Percentiles rank a stretch among this genome's conserved stretches.
Conservation (phyloP, 2,329 filamentous ascomycete species). For the Botrytis medusae region DNA sequence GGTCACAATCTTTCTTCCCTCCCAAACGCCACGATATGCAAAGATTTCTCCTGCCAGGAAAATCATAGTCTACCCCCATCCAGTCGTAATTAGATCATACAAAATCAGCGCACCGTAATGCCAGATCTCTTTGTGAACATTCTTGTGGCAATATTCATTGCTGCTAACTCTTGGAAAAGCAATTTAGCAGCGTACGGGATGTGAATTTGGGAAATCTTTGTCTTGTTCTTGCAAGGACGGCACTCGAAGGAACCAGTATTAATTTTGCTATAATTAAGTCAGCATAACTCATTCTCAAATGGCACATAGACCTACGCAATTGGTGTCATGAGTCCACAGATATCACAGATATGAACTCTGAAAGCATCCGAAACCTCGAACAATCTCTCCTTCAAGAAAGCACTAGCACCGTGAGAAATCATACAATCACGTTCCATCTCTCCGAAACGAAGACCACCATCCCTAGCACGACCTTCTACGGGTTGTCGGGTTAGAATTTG, state of each 20-base stretch:
- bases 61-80: conserved; percentile 13
- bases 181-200: conserved; percentile 98
- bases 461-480: conserved; percentile 95
- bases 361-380: conserved; percentile 98
- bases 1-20: conserved; percentile 31
- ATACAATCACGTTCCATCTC: conserved; percentile 99
- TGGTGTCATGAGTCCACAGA: conserved; percentile 97
- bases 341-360: conserved; percentile 96
- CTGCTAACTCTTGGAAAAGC: conserved; percentile 94
- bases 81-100: conserved; percentile 26
- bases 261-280: conserved; percentile 64
- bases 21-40: conserved; percentile 39
- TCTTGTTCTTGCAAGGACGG: conserved; percentile 98
- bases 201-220: conserved; percentile 94
- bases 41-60: conserved; percentile 26
- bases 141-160: conserved; percentile 97
- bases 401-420: conserved; percentile 98
- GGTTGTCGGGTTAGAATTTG: conserved; percentile 97
- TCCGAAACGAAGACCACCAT: conserved; percentile 98
- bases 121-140: conserved; percentile 91
- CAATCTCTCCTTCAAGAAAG: conserved; percentile 94
- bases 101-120: conserved; percentile 62
- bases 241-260: conserved; percentile 97
- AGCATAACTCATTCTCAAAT: neutral
- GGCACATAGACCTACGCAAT: conserved; percentile 75